Evolutionary conservation across 2,329 filamentous ascomycete genomes (phyloP).

Genomic region (Colletotrichum sp.): DNA sequence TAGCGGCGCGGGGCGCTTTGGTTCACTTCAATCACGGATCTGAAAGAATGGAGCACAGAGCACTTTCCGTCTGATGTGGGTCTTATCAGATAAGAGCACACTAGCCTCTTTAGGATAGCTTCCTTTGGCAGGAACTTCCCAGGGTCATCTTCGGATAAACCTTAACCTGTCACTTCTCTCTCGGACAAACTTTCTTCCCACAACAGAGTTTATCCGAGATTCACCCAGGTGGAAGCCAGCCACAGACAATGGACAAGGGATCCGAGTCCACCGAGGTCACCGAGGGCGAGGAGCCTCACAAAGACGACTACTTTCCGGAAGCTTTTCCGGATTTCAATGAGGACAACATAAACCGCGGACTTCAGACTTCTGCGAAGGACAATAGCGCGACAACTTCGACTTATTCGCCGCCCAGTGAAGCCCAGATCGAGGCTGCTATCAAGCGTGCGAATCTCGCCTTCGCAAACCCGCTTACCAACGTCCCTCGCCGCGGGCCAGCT

Average conservation of each 20-base stretch:
- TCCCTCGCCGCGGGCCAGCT: constrained; percentile 6
- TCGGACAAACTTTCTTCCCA: not conserved
- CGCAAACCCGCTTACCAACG: constrained; percentile 14
- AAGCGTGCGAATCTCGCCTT: constrained; percentile 3
- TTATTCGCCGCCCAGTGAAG: constrained; percentile 1
- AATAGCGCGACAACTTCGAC: not conserved
- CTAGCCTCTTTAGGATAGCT: constrained; percentile 16
- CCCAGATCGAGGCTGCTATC: constrained; percentile 13
- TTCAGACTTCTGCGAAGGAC: not conserved
- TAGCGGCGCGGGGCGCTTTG: constrained; percentile 7
- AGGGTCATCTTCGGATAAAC: constrained; percentile 2
- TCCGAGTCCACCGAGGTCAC: constrained; percentile 7
- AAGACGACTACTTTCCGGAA: constrained; percentile 6
- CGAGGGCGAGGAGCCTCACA: not conserved
- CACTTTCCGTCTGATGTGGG: not conserved
- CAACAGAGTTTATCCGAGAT: not conserved
- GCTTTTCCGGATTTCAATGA: constrained; percentile 10
- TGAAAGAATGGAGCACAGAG: constrained; percentile 19
- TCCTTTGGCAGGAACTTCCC: not conserved
- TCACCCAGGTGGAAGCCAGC: constrained; percentile 8
- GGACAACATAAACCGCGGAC: not conserved
- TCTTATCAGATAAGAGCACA: not conserved
- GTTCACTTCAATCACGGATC: constrained; percentile 9
- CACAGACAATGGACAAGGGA: not conserved
- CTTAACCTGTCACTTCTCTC: not conserved